Evolutionary conservation across 106 monocot species (phyloP).

Genomic region (Narthecium ossifragum): DNA sequence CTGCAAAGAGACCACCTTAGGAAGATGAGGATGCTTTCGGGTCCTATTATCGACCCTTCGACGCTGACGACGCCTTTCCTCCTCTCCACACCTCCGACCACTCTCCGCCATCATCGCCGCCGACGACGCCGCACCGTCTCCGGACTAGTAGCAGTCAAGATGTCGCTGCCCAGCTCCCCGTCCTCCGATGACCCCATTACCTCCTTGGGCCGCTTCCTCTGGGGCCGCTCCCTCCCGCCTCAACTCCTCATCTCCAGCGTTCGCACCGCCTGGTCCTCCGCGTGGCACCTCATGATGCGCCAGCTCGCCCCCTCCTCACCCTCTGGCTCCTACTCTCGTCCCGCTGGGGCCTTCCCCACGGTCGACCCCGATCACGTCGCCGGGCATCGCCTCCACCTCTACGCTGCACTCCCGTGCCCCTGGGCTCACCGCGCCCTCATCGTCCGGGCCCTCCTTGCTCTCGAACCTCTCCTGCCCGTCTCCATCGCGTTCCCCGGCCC

Average conservation of each 20-base stretch:
- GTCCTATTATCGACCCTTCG: neutral
- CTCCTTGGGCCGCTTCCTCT: constrained; percentile 58
- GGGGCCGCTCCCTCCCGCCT: constrained; percentile 87
- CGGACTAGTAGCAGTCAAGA: neutral
- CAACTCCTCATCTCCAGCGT: constrained; percentile 55
- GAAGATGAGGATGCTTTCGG: neutral
- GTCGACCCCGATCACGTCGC: constrained; percentile 20
- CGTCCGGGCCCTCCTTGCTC: constrained; percentile 36
- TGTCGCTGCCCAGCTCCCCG: constrained; percentile 5
- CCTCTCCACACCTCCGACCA: neutral
- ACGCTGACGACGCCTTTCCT: neutral
- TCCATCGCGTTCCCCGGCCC: constrained; percentile 55
- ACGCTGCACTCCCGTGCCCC: constrained; percentile 81
- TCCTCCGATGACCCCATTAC: constrained; percentile 58
- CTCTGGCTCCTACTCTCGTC: constrained; percentile 73
- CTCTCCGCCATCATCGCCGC: neutral
- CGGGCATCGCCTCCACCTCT: constrained; percentile 50
- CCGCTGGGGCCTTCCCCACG: constrained; percentile 54
- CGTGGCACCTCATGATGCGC: constrained; percentile 97
- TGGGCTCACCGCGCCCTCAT: no score
- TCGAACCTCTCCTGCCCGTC: constrained; percentile 34
- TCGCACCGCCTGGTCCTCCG: constrained; percentile 71
- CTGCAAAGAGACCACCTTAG: neutral
- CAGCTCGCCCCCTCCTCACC: constrained; percentile 84
- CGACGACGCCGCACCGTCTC: neutral